A percentile compares a stretch with the other conserved stretches of the same genome.
Evolutionary conservation across 305 asterid genomes (phyloP).

Genomic region (Plantago coronopus): DNA sequence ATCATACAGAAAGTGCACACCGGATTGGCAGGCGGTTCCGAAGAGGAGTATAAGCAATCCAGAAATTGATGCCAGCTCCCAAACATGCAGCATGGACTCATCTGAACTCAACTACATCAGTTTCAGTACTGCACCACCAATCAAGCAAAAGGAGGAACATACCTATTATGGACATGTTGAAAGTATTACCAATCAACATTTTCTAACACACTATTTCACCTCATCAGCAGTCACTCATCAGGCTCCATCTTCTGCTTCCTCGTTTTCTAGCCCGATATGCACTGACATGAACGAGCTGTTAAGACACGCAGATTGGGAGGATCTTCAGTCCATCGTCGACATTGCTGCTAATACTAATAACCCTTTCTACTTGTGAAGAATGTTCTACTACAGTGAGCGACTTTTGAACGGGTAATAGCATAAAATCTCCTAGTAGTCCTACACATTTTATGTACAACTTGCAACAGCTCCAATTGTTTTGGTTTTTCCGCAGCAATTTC

Average conservation of each 20-base stretch:
- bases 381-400: too few relatives aligned
- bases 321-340: constrained; percentile 38
- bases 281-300: constrained; percentile 33
- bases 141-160: constrained; percentile 19
- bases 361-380: constrained; percentile 21
- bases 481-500: too few relatives aligned
- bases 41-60: constrained; percentile 6
- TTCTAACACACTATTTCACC: constrained; percentile 16
- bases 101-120: constrained; percentile 31
- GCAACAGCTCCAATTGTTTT: too few relatives aligned
- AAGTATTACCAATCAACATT: constrained; percentile 22
- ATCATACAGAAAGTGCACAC: constrained; percentile 29
- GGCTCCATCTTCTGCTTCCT: constrained; percentile 21
- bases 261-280: constrained; percentile 25
- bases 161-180: constrained; percentile 19
- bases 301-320: constrained; percentile 53
- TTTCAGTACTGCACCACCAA: constrained; percentile 22
- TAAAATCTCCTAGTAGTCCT: too few relatives aligned
- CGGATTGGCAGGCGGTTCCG: constrained; percentile 25
- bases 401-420: too few relatives aligned
- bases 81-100: constrained; percentile 25
- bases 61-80: constrained; percentile 23
- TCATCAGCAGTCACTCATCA: constrained; percentile 23
- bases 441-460: too few relatives aligned
- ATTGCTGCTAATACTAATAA: constrained; percentile 13